Conservation (phyloP, 2,329 filamentous ascomycete genomes). For the Arthrobotrys megalospora region DNA sequence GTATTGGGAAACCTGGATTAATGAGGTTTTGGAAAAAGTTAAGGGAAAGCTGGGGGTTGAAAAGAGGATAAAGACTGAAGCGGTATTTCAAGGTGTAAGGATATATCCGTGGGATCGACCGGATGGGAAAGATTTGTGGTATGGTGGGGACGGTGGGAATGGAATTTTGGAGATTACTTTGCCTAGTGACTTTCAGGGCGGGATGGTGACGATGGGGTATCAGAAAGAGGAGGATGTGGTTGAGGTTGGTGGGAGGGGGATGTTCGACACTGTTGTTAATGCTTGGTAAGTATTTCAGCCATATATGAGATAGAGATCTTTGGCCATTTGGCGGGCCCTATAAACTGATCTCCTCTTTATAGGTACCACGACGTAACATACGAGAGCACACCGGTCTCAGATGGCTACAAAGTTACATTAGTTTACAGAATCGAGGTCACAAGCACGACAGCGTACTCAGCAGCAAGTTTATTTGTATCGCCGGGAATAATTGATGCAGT, state of each 20-base stretch:
- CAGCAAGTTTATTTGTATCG: too few relatives aligned
- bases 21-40: not conserved
- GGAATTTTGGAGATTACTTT: conserved; percentile 28
- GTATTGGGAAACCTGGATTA: not conserved
- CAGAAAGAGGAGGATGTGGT: conserved; percentile 1
- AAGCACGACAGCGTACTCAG: too few relatives aligned
- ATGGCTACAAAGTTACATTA: conserved; percentile 32
- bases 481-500: too few relatives aligned
- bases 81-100: conserved; percentile 2
- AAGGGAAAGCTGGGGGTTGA: not conserved
- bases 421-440: not conserved
- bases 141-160: not conserved
- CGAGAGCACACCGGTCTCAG: not conserved
- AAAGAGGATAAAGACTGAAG: not conserved
- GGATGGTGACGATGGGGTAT: not conserved
- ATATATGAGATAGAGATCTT: not conserved
- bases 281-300: conserved; percentile 29
- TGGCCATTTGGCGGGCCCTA: too few relatives aligned
- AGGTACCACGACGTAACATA: conserved; percentile 24
- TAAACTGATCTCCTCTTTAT: not conserved
- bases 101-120: not conserved
- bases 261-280: conserved; percentile 16
- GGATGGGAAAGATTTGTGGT: not conserved
- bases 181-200: conserved; percentile 27
- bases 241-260: not conserved